Evolutionary conservation across 2,329 filamentous ascomycete species (phyloP), one percentile per base, ranked within the genome.

Genomic region (Chrysoporthe austroafricana): DNA sequence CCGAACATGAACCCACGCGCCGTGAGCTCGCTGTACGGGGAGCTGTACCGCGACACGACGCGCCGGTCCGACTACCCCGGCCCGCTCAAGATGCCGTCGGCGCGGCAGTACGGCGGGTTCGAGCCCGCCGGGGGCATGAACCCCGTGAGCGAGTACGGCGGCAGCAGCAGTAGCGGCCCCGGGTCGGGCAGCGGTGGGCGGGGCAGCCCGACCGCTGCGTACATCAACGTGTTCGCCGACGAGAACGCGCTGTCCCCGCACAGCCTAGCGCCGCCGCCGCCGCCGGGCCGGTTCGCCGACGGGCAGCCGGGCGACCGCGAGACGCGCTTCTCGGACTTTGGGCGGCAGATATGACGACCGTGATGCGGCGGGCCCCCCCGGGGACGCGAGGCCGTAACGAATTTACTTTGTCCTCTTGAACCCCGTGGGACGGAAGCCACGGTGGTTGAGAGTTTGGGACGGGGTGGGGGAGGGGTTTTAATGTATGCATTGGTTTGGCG

Each of bases 311-410:
- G 57, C 14, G 61, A 65, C 73, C 76, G 78, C 46, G 73, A 76
- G 70, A 85, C 86, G 0, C 85, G 83, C 0, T 86, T 87, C 70
- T 82, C 83, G n/a, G 81, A 83, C 71, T 79, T 88, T 73, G 87
- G 81, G 79, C 84, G 65, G 77, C 80, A 69, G 14, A 61, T 59
- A 59, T 59, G n/a, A 59, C 26, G n/a, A 54, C 3, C 36, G 36
- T 7, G 36, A 9, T 39, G 9, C 5, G 6, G 36, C 36, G 36
- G 4, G 36, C 36, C 36, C 36, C 26, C 26, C 26, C 26, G 26
- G 26, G 36, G 36, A 18, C 8, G 44, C 14, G 44, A 46, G 18
- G 44, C 44, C 44, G 44, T 46, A 46, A 46, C 36, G 36, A 39
- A 39, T 39, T 39, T 9, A 5, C 36, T 9, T 9, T 9, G 6